Base-by-base conservation (phyloP, 371 early-diverging fungal species). In the Saksenaea vasiformis region DNA sequence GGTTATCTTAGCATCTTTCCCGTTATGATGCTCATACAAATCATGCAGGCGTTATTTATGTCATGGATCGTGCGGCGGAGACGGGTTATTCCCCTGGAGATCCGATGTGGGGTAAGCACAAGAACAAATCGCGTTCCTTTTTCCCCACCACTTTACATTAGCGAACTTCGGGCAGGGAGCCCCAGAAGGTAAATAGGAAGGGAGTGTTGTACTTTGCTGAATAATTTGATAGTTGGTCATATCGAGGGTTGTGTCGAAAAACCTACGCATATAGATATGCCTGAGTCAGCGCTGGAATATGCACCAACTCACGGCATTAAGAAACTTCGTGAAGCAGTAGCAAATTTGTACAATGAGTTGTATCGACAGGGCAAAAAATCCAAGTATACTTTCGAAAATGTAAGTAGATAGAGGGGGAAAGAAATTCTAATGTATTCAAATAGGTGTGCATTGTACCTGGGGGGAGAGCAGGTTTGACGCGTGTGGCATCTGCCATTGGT, bases 81-180 rank as follows among this genome's bases (percentile, higher is more conserved):
- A 65, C 65, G 19, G 84, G 84, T 5, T 84, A 69, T 65, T 65
- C 69, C 17, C 66, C 66, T 53, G 68, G 39, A 8, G 64, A 70
- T 41, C 28, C 64, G 27, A 60, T 54, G 2, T 84, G 84, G 84
- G 64, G 66, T 64, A 57, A 41, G 51, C 9, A 7, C 26, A 47
- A 47, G 17, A 5, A 22, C 17, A 13, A 31, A 37, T 35, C 28
- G 38, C 22, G 15, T 41, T 24, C 9, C 19, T 43, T 4, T 56
- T 17, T 37, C 2, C n/a, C 19, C 31, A 3, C 11, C 51, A 35
- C 54, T 8, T 26, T 19, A 7, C 9, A 54, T 35, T 34, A 63
- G 74, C 80, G 10, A 84, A 84, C 43, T 84, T 84, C 60, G 84
- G 84, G 2, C 82, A 82, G 69, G 84, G 84, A 27, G 82, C 84